These are phyloP conservation scores for Trichoderma breve DNA, from an alignment of 2,329 filamentous ascomycete species.

Conservation along the genomic window DNA sequence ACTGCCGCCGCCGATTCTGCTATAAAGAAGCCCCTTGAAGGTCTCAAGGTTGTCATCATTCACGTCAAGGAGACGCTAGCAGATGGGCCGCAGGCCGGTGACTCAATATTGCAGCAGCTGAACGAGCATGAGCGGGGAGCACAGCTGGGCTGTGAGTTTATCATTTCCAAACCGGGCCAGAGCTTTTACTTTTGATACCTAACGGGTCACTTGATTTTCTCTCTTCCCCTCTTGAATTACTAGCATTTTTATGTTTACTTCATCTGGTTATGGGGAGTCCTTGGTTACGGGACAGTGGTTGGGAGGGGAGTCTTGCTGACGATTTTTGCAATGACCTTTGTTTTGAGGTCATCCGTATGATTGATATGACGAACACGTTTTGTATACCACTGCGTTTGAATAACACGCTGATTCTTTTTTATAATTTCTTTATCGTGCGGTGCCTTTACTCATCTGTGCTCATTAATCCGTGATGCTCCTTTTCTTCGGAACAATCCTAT, in stretches of 20 bases:
- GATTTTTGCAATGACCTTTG: neutral
- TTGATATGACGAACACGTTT: slow-evolving; percentile 16
- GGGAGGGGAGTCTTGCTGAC: neutral
- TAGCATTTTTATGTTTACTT: neutral
- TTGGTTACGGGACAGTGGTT: neutral
- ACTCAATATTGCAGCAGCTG: slow-evolving; percentile 70
- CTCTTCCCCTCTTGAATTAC: slow-evolving; percentile 1
- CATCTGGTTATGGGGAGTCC: neutral
- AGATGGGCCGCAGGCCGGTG: slow-evolving; percentile 64
- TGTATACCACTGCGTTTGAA: slow-evolving; percentile 17
- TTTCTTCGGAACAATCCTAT: neutral
- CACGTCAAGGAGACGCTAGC: slow-evolving; percentile 86
- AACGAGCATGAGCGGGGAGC: slow-evolving; percentile 61
- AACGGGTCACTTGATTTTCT: neutral
- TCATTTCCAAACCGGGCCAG: slow-evolving; percentile 67
- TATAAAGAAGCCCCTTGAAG: slow-evolving; percentile 56
- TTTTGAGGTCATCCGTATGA: neutral
- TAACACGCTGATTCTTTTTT: neutral
- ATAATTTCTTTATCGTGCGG: neutral
- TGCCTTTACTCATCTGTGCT: neutral
- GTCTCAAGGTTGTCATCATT: slow-evolving; percentile 81
- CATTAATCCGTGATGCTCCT: neutral
- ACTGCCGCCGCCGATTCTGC: slow-evolving; percentile 14
- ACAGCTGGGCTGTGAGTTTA: slow-evolving; percentile 75
- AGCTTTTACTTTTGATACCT: slow-evolving; percentile 48